Conservation (phyloP, 352 stramenopile genomes). For the Peronospora belbahrii region DNA sequence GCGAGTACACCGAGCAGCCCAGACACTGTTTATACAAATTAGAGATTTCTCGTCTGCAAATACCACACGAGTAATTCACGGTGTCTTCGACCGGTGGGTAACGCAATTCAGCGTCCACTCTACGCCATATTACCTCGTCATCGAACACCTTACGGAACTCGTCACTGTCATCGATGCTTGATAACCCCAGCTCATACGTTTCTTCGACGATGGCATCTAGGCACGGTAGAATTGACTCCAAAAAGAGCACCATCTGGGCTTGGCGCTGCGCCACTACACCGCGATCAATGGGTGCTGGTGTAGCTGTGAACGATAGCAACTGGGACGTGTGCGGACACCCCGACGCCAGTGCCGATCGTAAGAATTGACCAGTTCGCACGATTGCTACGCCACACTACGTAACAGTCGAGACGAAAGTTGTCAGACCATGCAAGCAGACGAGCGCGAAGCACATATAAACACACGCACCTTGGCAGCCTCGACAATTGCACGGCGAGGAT, state of each 20-base stretch:
- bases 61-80: constrained; percentile 53
- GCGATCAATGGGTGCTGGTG: constrained; percentile 34
- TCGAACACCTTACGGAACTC: constrained; percentile 70
- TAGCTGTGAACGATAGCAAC: constrained; percentile 43
- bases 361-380: constrained; percentile 64
- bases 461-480: constrained; percentile 55
- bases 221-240: constrained; percentile 72
- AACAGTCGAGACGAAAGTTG: neutral
- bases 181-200: constrained; percentile 52
- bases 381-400: constrained; percentile 50
- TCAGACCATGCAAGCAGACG: neutral
- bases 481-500: constrained; percentile 63
- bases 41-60: constrained; percentile 67
- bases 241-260: constrained; percentile 74
- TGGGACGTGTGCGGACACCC: constrained; percentile 28
- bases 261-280: constrained; percentile 54
- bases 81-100: constrained; percentile 21
- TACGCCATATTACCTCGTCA: constrained; percentile 64
- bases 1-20: constrained; percentile 62
- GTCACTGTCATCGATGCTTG: constrained; percentile 58
- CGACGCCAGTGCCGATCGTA: constrained; percentile 36
- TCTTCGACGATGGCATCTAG: constrained; percentile 73
- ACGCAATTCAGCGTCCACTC: constrained; percentile 49
- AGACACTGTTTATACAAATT: constrained; percentile 85
- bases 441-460: neutral